Conservation (phyloP, 2,329 filamentous ascomycete genomes). For the Alternaria conjuncta region DNA sequence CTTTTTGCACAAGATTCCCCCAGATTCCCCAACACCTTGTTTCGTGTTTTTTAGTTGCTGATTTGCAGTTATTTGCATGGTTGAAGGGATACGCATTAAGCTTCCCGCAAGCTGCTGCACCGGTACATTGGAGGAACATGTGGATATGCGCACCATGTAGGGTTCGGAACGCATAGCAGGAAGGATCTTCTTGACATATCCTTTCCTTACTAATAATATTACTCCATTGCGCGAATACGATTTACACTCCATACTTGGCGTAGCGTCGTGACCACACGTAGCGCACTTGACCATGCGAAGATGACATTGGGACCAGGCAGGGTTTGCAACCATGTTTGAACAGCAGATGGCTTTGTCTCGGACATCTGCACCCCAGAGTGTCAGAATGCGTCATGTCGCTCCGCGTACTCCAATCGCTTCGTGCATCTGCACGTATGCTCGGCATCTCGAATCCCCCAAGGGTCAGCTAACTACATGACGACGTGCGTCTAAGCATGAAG, state of each 20-base stretch:
- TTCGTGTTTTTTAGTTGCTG: slow-evolving; percentile 14
- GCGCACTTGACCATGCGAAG: not conserved
- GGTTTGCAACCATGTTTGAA: slow-evolving; percentile 1
- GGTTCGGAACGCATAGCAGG: slow-evolving; percentile 20
- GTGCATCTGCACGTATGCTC: slow-evolving; percentile 5
- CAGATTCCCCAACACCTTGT: slow-evolving; percentile 20
- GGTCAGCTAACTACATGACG: not conserved
- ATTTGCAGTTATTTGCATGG: slow-evolving; percentile 24
- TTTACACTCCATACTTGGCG: not conserved
- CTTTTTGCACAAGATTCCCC: slow-evolving; percentile 41
- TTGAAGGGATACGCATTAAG: slow-evolving; percentile 17
- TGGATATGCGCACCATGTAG: slow-evolving; percentile 11
- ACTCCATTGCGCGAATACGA: slow-evolving; percentile 15
- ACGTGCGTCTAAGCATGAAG: slow-evolving; percentile 1
- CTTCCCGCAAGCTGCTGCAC: slow-evolving; percentile 11
- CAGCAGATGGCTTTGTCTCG: slow-evolving; percentile 8
- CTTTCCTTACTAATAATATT: slow-evolving; percentile 40
- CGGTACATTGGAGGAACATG: slow-evolving; percentile 10
- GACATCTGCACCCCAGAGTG: slow-evolving; percentile 19
- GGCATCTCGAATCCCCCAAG: slow-evolving; percentile 3
- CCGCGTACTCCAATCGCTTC: slow-evolving; percentile 1
- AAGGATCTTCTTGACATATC: slow-evolving; percentile 15
- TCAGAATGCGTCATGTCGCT: slow-evolving; percentile 1
- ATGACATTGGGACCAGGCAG: not conserved
- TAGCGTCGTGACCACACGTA: not conserved